Evolutionary conservation across 352 stramenopile species (phyloP).

Genomic region (Paralagenidium karlingii): DNA sequence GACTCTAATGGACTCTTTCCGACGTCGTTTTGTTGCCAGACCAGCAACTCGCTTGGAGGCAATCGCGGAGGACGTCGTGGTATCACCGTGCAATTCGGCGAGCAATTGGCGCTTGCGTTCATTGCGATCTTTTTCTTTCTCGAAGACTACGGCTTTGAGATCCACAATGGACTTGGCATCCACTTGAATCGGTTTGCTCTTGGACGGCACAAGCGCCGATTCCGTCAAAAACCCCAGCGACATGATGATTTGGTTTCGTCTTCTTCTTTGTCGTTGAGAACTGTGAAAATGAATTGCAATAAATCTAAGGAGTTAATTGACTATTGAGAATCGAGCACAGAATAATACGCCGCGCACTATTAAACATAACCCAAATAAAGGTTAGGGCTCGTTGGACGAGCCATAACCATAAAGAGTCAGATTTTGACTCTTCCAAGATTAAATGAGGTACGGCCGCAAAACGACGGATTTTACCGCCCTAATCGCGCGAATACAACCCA

Average conservation of each 20-base stretch:
- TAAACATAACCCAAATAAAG: too few relatives aligned
- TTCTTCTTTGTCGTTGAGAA: too few relatives aligned
- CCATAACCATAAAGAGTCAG: too few relatives aligned
- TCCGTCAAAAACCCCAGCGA: conserved; percentile 88
- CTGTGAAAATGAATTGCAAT: too few relatives aligned
- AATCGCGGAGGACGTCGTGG: background rate
- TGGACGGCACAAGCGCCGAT: conserved; percentile 84
- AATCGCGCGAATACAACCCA: too few relatives aligned
- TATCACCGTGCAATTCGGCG: conserved; percentile 5
- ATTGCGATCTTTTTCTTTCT: conserved; percentile 70
- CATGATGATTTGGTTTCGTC: conserved; percentile 21
- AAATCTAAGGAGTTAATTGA: too few relatives aligned
- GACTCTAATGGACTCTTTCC: conserved; percentile 9
- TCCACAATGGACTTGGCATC: conserved; percentile 76
- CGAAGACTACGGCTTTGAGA: conserved; percentile 69
- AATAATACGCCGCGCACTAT: too few relatives aligned
- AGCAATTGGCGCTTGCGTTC: conserved; percentile 27
- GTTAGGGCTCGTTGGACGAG: too few relatives aligned
- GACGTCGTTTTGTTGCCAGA: conserved; percentile 8
- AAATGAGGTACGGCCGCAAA: too few relatives aligned
- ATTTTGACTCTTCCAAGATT: too few relatives aligned
- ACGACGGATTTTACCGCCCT: too few relatives aligned
- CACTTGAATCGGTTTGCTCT: conserved; percentile 81
- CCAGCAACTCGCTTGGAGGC: conserved; percentile 18
- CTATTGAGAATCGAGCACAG: too few relatives aligned